Evolutionary conservation across 148 eudicot genomes (phyloP).

Genomic region (Cornus kousa): DNA sequence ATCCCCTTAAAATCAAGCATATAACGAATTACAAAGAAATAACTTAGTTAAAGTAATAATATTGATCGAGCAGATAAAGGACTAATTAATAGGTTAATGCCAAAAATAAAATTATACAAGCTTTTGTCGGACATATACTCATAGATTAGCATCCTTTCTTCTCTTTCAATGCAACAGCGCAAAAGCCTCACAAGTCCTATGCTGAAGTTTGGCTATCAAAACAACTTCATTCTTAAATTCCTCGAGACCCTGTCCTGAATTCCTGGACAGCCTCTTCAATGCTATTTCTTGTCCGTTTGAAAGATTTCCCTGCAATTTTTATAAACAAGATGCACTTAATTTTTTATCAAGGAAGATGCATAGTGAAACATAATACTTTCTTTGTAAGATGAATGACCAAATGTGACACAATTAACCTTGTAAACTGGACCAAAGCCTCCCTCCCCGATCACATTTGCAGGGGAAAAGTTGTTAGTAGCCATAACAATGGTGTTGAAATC

Average conservation of each 20-base stretch:
- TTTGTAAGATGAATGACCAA: no score
- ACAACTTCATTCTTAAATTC: background rate
- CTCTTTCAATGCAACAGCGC: slow-evolving; percentile 2
- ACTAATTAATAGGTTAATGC: background rate
- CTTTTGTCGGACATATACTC: slow-evolving; percentile 10
- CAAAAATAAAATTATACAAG: slow-evolving; percentile 3
- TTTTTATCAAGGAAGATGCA: no score
- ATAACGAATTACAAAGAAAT: no score
- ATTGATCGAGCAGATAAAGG: no score
- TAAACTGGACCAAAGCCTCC: slow-evolving; percentile 20
- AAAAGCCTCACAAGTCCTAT: slow-evolving; percentile 5
- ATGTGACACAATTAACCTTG: background rate
- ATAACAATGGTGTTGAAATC: slow-evolving; percentile 5
- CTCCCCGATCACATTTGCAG: slow-evolving; percentile 3
- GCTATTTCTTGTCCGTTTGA: background rate
- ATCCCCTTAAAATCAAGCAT: no score
- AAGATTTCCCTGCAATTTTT: no score
- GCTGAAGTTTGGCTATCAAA: slow-evolving; percentile 6
- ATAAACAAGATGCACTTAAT: no score
- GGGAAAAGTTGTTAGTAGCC: slow-evolving; percentile 12
- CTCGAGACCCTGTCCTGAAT: slow-evolving; percentile 2
- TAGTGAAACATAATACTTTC: no score
- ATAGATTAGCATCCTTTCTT: slow-evolving; percentile 6
- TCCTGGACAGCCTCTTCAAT: slow-evolving; percentile 4
- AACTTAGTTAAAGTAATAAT: no score